Base-by-base conservation (phyloP, 2,329 filamentous ascomycete genomes). In the Alternaria arbusti region DNA sequence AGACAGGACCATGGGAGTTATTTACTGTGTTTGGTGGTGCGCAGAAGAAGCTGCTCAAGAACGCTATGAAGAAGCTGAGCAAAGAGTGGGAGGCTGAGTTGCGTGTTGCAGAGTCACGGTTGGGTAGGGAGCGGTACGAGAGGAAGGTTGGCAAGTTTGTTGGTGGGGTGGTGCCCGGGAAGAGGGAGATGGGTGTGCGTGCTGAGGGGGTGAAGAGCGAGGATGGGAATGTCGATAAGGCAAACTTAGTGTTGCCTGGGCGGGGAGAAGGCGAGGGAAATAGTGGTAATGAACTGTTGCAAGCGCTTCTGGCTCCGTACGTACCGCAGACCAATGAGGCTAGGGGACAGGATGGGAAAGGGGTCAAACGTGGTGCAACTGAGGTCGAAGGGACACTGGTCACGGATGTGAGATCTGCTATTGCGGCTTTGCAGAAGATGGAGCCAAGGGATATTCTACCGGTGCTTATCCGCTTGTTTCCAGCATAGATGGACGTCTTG, bases 21-120 rank as follows among this genome's bases (percentile, higher is more conserved):
- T 73, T 69, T 46, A 51, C 20, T 3, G 32, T 63, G 0, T 40
- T 62, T 28, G n/a, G 28, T 2, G 51, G 64, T 0, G 49, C 55
- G 20, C 67, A 71, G 61, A 65, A 67, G 63, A 68, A 67, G 32
- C 5, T 65, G n/a, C 28, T 74, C 20, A 67, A 70, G 60, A 62
- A 46, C 2, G 56, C 55, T 12, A 61, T 69, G 60, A 68, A 66
- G 59, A 30, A 20, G 2, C 30, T 70, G 28, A 55, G 15, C 4
- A 32, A 26, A 25, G 64, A 61, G 17, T 72, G 69, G 71, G 61
- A 67, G 22, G 20, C 1, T 0, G 66, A 67, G 26, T 25, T 72
- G 4, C 56, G 63, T 7, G 6, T 8, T 8, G 60, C 55, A 36
- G 55, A 59, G 12, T 2, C 32, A 3, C 5, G 26, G 5, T 56